Evolutionary conservation across 768 basidiomycete species (phyloP), one percentile per base, ranked within the genome.

Genomic region (Pleurotus ostreatus): DNA sequence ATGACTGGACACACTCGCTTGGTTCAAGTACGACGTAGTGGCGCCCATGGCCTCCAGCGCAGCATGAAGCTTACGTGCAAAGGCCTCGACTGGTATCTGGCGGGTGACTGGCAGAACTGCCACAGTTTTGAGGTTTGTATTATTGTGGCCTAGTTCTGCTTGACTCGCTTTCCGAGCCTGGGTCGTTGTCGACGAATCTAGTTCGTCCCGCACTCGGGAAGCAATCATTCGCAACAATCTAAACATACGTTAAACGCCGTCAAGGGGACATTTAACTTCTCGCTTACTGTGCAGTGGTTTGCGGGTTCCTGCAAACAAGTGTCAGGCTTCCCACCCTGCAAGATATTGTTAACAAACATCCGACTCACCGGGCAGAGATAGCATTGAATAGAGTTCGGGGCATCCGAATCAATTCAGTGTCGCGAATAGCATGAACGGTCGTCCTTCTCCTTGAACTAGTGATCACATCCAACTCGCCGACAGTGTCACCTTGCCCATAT

Each of bases 351-450:
- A 9, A 23, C 18, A n/a, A 44, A 63, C 80, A 25, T 34, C 30
- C 9, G 11, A 34, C 30, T 60, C 58, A 88, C 89, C 90, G 76
- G 9, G 89, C 87, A 44, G 92, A 93, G 57, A 98, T 96, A 0
- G 97, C 97, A 68, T 98, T 98, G 77, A 98, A 99, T 8, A 99
- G 78, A 0, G 97, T 97, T 65, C 91, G 86, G 1, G 97, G 97
- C 90, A 99, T 97, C 25, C 96, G 78, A 25, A 96, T 96, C 11
- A 99, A 79, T 68, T 99, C 97, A 0, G 94, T 94, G 67, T 99
- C 97, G 63, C 97, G 92, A 60, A 99, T 98, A 5, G 97, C 97
- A 71, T 98, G 96, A 15, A 98, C 85, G 0, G 94, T 98, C 47
- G 86, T 95, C 55, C 88, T 82, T 56, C 97, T 83, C 2, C 83